Conservation (phyloP, 805 yeast genomes). For the Blastobotrys muscicola region DNA sequence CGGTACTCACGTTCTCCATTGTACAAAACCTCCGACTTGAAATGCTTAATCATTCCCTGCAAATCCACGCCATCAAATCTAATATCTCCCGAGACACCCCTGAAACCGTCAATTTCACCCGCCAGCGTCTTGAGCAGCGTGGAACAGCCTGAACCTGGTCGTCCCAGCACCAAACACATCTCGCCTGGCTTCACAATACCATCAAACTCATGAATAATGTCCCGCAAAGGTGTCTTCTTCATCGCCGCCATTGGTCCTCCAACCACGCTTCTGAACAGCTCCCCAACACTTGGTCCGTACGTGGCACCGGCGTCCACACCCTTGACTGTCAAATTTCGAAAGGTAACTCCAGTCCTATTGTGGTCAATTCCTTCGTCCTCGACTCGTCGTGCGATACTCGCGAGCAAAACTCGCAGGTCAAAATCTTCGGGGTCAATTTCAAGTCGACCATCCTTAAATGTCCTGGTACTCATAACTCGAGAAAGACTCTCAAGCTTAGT, state of each 20-base stretch:
- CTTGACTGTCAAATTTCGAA: constrained; percentile 31
- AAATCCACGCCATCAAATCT: constrained; percentile 54
- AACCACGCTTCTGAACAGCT: constrained; percentile 27
- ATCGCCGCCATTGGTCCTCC: constrained; percentile 15
- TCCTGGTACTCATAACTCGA: constrained; percentile 40
- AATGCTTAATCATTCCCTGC: constrained; percentile 48
- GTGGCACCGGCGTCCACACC: constrained; percentile 43
- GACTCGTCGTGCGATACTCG: constrained; percentile 11
- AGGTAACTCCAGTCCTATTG: constrained; percentile 29
- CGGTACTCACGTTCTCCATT: constrained; percentile 28
- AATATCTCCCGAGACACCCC: constrained; percentile 44
- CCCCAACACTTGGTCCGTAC: constrained; percentile 36
- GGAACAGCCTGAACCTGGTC: constrained; percentile 79
- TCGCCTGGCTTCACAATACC: constrained; percentile 50
- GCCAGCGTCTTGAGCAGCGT: constrained; percentile 57
- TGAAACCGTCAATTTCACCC: constrained; percentile 41
- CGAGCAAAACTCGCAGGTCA: constrained; percentile 35
- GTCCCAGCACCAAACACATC: constrained; percentile 57
- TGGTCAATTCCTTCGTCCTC: constrained; percentile 27
- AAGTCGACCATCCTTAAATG: constrained; percentile 35
- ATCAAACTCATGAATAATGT: constrained; percentile 20
- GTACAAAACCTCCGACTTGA: constrained; percentile 40
- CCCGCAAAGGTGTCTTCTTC: constrained; percentile 12
- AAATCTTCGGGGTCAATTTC: constrained; percentile 39
- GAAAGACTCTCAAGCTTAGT: constrained; percentile 40